phyloP scores from a whole-genome alignment of 768 basidiomycete genomes.

The Brasilioporus rufonigricans region DNA sequence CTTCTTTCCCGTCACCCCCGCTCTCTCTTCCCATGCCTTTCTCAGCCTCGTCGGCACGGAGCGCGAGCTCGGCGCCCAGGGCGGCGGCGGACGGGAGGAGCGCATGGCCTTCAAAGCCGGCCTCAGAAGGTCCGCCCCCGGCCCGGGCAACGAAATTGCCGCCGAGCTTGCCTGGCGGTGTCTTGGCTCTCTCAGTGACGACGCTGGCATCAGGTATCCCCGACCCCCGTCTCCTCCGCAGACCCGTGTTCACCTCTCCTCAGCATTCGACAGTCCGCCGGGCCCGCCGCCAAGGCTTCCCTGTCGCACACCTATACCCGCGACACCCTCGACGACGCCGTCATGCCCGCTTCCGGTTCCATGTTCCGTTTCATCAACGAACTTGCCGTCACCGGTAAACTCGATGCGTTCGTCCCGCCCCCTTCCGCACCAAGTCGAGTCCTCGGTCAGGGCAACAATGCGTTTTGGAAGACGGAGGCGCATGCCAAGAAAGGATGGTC shows the following conservation, averaged over 20 bases:
- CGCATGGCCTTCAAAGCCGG: slow-evolving; percentile 72
- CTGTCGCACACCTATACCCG: slow-evolving; percentile 72
- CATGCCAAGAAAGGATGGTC: slow-evolving; percentile 25
- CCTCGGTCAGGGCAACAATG: slow-evolving; percentile 24
- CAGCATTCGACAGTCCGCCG: slow-evolving; percentile 84
- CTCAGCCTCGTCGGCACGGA: slow-evolving; percentile 71
- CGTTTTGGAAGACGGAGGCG: slow-evolving; percentile 27
- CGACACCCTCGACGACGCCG: slow-evolving; percentile 42
- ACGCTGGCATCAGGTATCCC: slow-evolving; percentile 76
- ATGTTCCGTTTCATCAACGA: slow-evolving; percentile 23
- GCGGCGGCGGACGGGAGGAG: slow-evolving; percentile 27
- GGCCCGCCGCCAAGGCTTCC: slow-evolving; percentile 77
- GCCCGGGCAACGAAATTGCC: slow-evolving; percentile 63
- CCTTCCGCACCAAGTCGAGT: not conserved
- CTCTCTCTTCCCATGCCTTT: slow-evolving; percentile 68
- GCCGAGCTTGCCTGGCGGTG: slow-evolving; percentile 84
- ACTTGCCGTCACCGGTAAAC: slow-evolving; percentile 19
- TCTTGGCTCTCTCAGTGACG: slow-evolving; percentile 64
- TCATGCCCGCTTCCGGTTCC: slow-evolving; percentile 28
- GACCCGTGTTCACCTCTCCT: slow-evolving; percentile 1
- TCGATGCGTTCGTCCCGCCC: slow-evolving; percentile 15
- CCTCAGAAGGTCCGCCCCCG: slow-evolving; percentile 23
- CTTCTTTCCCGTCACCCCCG: slow-evolving; percentile 55
- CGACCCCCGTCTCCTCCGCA: not conserved
- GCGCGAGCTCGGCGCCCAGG: slow-evolving; percentile 55